A percentile compares a stretch with the other conserved stretches of the same genome.
Evolutionary conservation across 176 grass and related monocot species (phyloP).

Genomic region (Musa schizocarpa): DNA sequence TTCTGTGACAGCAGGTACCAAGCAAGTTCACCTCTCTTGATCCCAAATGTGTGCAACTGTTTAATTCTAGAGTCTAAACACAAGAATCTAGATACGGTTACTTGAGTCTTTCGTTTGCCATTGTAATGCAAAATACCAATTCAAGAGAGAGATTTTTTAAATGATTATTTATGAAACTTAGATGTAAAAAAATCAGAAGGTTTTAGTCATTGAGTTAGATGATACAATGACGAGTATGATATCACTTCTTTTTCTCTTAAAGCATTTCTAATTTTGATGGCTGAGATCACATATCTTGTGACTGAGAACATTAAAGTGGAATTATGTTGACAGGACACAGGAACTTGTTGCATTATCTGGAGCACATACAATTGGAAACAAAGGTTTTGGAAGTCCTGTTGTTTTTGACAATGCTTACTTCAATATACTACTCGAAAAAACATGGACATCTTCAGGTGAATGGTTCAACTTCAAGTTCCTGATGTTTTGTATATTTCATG

Average conservation of each 20-base stretch:
- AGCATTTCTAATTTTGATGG: background rate
- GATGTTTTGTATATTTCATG: background rate
- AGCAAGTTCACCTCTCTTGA: too few species aligned
- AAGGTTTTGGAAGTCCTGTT: conserved; percentile 72
- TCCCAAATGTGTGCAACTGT: too few species aligned
- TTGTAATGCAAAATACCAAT: background rate
- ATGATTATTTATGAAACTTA: background rate
- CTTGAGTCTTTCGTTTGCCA: background rate
- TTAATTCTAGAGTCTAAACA: background rate
- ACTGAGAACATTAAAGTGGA: background rate
- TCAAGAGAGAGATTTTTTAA: background rate
- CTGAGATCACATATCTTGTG: background rate
- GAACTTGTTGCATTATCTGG: conserved; percentile 78
- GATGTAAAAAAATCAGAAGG: background rate
- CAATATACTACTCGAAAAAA: conserved; percentile 77
- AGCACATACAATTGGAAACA: conserved; percentile 82
- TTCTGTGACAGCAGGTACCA: too few species aligned
- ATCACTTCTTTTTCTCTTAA: background rate
- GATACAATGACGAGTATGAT: background rate
- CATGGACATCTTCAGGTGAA: conserved; percentile 54
- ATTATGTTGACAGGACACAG: conserved; percentile 32
- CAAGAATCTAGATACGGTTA: background rate
- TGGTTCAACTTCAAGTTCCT: background rate
- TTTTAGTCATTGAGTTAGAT: background rate
- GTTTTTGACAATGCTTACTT: conserved; percentile 72